Percentiles rank a stretch among this genome's conserved stretches.
These are phyloP conservation scores for Epichloe bromicola DNA, from an alignment of 2,329 filamentous ascomycete genomes.

Conservation along the genomic window DNA sequence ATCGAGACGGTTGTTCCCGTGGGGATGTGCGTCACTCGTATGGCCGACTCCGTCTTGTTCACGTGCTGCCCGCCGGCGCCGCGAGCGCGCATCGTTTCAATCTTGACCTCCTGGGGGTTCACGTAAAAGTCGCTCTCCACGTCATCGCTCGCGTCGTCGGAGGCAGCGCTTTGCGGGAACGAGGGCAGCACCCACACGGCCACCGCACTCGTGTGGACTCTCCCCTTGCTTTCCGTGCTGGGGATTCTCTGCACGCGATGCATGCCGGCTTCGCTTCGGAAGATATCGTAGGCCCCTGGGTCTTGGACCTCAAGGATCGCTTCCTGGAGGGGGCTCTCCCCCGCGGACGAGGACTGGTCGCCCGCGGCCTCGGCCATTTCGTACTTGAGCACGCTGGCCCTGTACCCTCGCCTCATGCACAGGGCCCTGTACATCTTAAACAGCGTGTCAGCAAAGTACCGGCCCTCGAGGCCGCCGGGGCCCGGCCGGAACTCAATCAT, in stretches of 20 bases:
- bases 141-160: conserved; percentile 54
- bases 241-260: conserved; percentile 92
- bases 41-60: conserved; percentile 94
- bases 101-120: conserved; percentile 69
- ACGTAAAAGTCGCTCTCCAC: conserved; percentile 88
- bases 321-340: conserved; percentile 69
- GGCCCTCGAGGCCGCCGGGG: conserved; percentile 81
- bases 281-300: conserved; percentile 63
- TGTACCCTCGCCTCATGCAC: conserved; percentile 56
- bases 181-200: conserved; percentile 86
- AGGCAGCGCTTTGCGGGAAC: conserved; percentile 46
- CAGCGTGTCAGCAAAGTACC: conserved; percentile 77
- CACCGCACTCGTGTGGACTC: conserved; percentile 86
- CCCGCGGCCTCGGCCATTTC: conserved; percentile 58
- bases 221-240: conserved; percentile 77
- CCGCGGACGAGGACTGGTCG: conserved; percentile 35
- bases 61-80: conserved; percentile 96
- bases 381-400: conserved; percentile 61
- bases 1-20: conserved; percentile 80
- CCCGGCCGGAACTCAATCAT: conserved; percentile 86
- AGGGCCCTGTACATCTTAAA: conserved; percentile 82
- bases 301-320: conserved; percentile 74
- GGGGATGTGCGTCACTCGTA: conserved; percentile 81
- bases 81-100: conserved; percentile 82
- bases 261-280: conserved; percentile 84